These are phyloP conservation scores for Polyporus arcularius DNA, from an alignment of 768 basidiomycete genomes.

Conservation along the genomic window DNA sequence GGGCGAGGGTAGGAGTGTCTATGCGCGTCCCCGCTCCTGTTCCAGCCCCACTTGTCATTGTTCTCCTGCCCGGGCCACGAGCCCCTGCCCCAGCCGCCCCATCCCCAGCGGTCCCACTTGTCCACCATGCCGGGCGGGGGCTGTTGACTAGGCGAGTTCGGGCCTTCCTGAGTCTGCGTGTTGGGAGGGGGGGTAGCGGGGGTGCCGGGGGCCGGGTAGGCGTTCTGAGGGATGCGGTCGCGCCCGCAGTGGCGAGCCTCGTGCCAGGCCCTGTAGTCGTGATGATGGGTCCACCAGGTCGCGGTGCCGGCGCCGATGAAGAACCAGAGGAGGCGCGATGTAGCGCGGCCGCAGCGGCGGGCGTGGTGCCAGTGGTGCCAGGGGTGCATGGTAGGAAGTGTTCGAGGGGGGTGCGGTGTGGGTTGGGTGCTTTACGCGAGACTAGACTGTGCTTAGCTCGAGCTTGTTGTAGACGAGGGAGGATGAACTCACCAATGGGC, in stretches of 20 bases:
- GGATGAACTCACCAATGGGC: background rate
- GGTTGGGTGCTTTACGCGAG: background rate
- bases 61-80: background rate
- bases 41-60: background rate
- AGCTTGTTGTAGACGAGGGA: background rate
- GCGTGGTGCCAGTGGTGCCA: background rate
- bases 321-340: slow-evolving; percentile 74
- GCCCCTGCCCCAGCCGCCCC: slow-evolving; percentile 1
- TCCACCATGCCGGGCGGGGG: slow-evolving; percentile 2
- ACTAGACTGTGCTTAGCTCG: background rate
- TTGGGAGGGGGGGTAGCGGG: slow-evolving; percentile 5
- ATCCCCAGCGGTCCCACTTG: slow-evolving; percentile 10
- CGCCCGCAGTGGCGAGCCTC: slow-evolving; percentile 31
- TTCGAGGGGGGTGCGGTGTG: background rate
- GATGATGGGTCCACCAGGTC: slow-evolving; percentile 40
- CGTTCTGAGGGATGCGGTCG: slow-evolving; percentile 27
- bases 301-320: slow-evolving; percentile 52
- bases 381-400: slow-evolving; percentile 1
- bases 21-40: background rate
- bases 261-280: slow-evolving; percentile 29
- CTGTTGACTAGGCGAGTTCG: background rate
- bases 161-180: background rate
- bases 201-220: slow-evolving; percentile 22
- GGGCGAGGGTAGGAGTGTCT: background rate
- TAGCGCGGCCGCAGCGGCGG: slow-evolving; percentile 34